Evolutionary conservation across 2,329 filamentous ascomycete species (phyloP).

Genomic region (Diaporthe nobilis): DNA sequence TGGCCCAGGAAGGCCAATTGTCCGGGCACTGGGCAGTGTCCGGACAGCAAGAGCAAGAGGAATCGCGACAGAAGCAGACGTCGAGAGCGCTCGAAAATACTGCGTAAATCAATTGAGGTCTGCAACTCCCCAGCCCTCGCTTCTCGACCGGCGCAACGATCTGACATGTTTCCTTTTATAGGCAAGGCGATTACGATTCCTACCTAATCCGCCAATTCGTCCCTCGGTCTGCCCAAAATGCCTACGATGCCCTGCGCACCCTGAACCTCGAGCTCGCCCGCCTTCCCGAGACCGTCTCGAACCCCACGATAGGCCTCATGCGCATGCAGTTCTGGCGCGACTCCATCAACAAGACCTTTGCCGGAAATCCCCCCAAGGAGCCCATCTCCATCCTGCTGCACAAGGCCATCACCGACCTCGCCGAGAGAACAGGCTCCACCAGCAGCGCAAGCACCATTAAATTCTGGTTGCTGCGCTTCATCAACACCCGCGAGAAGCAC

Average conservation of each 20-base stretch:
- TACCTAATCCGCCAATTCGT: constrained; percentile 90
- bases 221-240: constrained; percentile 79
- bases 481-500: constrained; percentile 85
- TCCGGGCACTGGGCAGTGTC: constrained; percentile 6
- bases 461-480: constrained; percentile 82
- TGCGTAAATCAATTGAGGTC: constrained; percentile 68
- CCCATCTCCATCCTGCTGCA: constrained; percentile 90
- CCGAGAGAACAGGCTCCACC: constrained; percentile 56
- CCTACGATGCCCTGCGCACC: constrained; percentile 90
- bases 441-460: constrained; percentile 68
- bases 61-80: constrained; percentile 65
- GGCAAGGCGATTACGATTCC: constrained; percentile 90
- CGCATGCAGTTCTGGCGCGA: constrained; percentile 97
- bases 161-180: constrained; percentile 52
- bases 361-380: constrained; percentile 86
- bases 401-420: constrained; percentile 76
- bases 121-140: constrained; percentile 34
- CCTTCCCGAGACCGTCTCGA: constrained; percentile 91
- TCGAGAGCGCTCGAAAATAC: constrained; percentile 67
- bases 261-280: constrained; percentile 94
- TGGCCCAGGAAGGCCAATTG: constrained; percentile 53
- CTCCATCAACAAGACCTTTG: constrained; percentile 82
- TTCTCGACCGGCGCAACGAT: neutral
- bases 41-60: constrained; percentile 50
- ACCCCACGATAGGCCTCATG: constrained; percentile 86